Base-by-base conservation (phyloP, 2,329 filamentous ascomycete species). In the Dothiorella sarmentorum region DNA sequence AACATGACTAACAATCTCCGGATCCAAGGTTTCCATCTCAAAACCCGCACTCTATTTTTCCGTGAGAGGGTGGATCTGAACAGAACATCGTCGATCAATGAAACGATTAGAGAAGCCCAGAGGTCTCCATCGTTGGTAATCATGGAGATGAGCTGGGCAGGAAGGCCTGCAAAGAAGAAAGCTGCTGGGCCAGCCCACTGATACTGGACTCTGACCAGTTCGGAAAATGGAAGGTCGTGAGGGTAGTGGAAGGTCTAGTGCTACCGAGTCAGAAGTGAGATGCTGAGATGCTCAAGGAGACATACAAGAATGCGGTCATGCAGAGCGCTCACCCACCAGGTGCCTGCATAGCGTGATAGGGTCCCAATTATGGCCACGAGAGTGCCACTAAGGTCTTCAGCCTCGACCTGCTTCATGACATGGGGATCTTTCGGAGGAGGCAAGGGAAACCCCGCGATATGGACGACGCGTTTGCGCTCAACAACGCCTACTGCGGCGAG, bases 401-500 rank as follows among this genome's bases (percentile, higher is more conserved):
- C 52, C 27, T 60, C 43, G 13, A 56, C 58, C 22, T 40, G 42
- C 26, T 57, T 53, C 15, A 47, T 40, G 18, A 59, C 37, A 20
- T 1, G 29, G n/a, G 57, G 38, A 31, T 59, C 58, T 42, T 60
- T 60, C 5, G 40, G 53, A 11, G 45, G 52, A 22, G 58, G 43
- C 4, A 52, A 11, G n/a, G 45, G 31, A 20, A 55, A 35, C 4
- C 55, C 45, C 4, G 53, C 43, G 37, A 58, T 35, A 15, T 44
- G 35, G n/a, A 58, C n/a, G n/a, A n/a, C 47, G n/a, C 55, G 45
- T 45, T 67, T 73, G 59, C 73, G 68, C 63, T 78, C 75, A 0
- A 79, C 74, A 1, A 80, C 76, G 18, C 77, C 78, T 9, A 80
- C 75, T 0, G 77, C 73, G 18, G 73, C 75, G 4, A 79, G 69